Base-by-base conservation (phyloP, 257 asterid species). In the Solanum tarapatanum region DNA sequence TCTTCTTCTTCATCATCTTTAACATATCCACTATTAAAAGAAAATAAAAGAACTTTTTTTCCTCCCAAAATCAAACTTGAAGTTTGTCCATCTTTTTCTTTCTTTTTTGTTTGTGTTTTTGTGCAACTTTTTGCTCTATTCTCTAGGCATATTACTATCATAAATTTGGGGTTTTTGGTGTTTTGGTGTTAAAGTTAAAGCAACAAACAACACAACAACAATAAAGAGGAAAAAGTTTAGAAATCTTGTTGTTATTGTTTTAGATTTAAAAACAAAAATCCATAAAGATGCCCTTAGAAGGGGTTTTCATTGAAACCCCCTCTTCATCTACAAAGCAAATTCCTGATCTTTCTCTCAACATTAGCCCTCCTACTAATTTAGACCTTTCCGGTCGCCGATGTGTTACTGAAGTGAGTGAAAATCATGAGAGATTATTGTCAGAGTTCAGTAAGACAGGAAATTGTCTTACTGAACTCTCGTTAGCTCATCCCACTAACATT, bases 301-400 rank as follows among this genome's bases (percentile, higher is more conserved):
- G 96, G 89, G 91, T 91, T 90, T 95, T 94, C 88, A 79, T 90
- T 88, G 98, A 94, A 89, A 35, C 90, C 9, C 73, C 92, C 8
- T 89, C 90, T 13, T 89, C 90, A 7, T 86, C 93, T 14, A 87
- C 94, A 26, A 90, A 89, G 33, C 86, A 62, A 72, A 88, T 87
- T 5, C 98, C 98, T 12, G 98, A 96, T 94, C 98, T 96, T 72
- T 96, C 98, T 24, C 98, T 96, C 89, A 88, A 96, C 89, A 96
- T 96, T 82, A 92, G 98, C 80, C 98, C 92, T 26, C 98, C 98
- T 16, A 92, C 86, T 91, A 64, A 41, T 77, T 89, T 92, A 85
- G 92, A 93, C 87, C 89, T 90, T 10, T 45, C 87, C 1, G 37
- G 73, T n/a, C 83, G 79, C 8, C 55, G 33, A 10, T 60, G 55